Base-by-base conservation (phyloP, 805 yeast genomes). In the Wickerhamiella allomyrinae region DNA sequence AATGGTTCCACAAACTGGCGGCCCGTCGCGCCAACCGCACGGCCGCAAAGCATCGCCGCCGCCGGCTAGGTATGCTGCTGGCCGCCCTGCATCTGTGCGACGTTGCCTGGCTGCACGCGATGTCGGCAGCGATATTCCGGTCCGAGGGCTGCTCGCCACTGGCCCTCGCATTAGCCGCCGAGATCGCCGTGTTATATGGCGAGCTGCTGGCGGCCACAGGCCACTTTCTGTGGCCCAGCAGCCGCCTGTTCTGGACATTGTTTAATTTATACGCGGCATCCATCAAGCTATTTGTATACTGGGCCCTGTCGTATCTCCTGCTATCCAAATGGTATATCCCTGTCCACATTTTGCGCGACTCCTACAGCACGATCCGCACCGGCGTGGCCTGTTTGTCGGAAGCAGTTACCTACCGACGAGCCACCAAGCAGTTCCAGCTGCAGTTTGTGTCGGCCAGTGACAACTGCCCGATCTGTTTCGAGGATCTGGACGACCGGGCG, bases 121-220 rank as follows among this genome's bases (percentile, higher is more conserved):
- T 44, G 44, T 42, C 27, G 20, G 39, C 25, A 19, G 29, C 21
- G 22, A 29, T 44, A 11, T 27, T 23, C 27, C 20, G 29, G 10
- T 15, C 24, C 15, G 33, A 41, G 15, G 45, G 45, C 20, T 23
- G 22, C n/a, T 15, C 35, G 7, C 47, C 47, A 20, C 43, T 44
- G 21, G 34, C 43, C 4, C 22, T 41, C 19, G 47, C 47, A 10
- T 34, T 44, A 13, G 24, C 24, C 7, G 47, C 43, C 22, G 47
- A 44, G 31, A 29, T 44, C n/a, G 44, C 41, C 25, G 35, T 41
- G 2, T 36, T 41, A 19, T 44, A 44, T 43, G 47, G 47, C 31
- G 45, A 44, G 23, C 43, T 44, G 20, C 25, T 44, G 23, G 25
- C 38, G 22, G 33, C 29, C 14, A 41, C 43, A 3, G 39, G 39